phyloP scores from a whole-genome alignment of 805 yeast genomes.

The Candida peoriensis region DNA sequence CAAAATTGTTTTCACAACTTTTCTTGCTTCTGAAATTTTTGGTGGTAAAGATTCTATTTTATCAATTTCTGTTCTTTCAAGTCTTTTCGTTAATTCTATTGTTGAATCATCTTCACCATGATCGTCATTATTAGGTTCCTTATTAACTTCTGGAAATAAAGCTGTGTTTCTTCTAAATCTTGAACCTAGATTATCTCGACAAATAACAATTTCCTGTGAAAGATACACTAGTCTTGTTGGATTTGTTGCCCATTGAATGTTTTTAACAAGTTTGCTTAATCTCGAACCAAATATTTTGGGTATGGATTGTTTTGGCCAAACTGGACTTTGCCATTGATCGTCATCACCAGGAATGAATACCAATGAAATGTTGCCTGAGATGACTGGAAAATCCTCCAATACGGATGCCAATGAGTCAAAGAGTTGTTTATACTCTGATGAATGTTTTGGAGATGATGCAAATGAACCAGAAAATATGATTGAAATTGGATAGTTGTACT shows the following conservation, averaged over 20 bases:
- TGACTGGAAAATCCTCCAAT: slow-evolving; percentile 51
- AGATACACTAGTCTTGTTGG: slow-evolving; percentile 76
- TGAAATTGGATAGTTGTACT: slow-evolving; percentile 51
- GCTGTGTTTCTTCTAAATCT: slow-evolving; percentile 70
- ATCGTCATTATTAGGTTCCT: slow-evolving; percentile 15
- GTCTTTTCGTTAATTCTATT: slow-evolving; percentile 1
- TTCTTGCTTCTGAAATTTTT: slow-evolving; percentile 55
- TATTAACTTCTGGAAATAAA: slow-evolving; percentile 38
- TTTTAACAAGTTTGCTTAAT: slow-evolving; percentile 51
- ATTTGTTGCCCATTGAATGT: slow-evolving; percentile 61
- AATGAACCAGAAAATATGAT: slow-evolving; percentile 85
- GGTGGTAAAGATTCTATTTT: slow-evolving; percentile 35
- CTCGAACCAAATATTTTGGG: slow-evolving; percentile 71
- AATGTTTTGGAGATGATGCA: slow-evolving; percentile 55
- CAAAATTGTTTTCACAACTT: slow-evolving; percentile 70
- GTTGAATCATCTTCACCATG: slow-evolving; percentile 4
- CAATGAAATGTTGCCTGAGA: slow-evolving; percentile 50
- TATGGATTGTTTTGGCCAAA: slow-evolving; percentile 71
- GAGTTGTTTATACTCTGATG: slow-evolving; percentile 53
- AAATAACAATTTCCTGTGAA: slow-evolving; percentile 75
- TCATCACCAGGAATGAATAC: slow-evolving; percentile 83
- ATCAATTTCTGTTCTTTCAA: slow-evolving; percentile 23
- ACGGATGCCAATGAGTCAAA: slow-evolving; percentile 73
- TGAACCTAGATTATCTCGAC: slow-evolving; percentile 67
- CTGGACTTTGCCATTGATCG: slow-evolving; percentile 87